A percentile compares a stretch with the other conserved stretches of the same genome.
Conservation (phyloP, 495 filamentous ascomycete species). For the Neurospora intermedia region DNA sequence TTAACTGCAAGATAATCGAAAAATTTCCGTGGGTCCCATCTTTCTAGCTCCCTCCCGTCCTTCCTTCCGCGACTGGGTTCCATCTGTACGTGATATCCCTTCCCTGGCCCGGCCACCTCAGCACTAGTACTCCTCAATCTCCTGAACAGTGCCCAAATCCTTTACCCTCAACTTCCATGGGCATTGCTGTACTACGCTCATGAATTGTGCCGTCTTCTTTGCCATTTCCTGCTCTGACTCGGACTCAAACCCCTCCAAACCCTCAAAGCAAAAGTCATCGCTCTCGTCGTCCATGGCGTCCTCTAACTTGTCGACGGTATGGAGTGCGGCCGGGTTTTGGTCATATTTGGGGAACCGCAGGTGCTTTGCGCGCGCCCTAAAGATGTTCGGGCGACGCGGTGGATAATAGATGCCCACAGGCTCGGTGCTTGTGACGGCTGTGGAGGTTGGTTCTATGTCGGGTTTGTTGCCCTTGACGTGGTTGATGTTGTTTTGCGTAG, state of each 20-base stretch:
- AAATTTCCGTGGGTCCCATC: too few relatives aligned
- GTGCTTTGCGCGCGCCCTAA: not conserved
- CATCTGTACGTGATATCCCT: too few relatives aligned
- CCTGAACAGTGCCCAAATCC: not conserved
- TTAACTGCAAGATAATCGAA: too few relatives aligned
- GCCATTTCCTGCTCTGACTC: accelerated
- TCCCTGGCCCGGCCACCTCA: too few relatives aligned
- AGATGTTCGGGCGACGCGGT: not conserved
- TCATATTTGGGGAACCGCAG: accelerated
- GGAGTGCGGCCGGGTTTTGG: not conserved
- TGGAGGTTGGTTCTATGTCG: not conserved
- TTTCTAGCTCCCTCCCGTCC: too few relatives aligned
- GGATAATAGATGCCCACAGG: not conserved
- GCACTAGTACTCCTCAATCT: not conserved
- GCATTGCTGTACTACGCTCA: not conserved
- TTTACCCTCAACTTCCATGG: not conserved
- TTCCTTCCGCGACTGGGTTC: too few relatives aligned
- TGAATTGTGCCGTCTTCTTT: not conserved
- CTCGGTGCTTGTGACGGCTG: not conserved
- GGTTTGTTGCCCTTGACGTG: not conserved
- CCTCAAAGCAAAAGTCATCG: not conserved
- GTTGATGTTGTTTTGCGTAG: too few relatives aligned
- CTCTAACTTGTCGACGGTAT: not conserved
- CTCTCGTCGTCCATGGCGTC: not conserved
- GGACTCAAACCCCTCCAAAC: not conserved